These are phyloP conservation scores for Lactuca sativa DNA, from an alignment of 129 eudicot species.

Conservation along the genomic window DNA sequence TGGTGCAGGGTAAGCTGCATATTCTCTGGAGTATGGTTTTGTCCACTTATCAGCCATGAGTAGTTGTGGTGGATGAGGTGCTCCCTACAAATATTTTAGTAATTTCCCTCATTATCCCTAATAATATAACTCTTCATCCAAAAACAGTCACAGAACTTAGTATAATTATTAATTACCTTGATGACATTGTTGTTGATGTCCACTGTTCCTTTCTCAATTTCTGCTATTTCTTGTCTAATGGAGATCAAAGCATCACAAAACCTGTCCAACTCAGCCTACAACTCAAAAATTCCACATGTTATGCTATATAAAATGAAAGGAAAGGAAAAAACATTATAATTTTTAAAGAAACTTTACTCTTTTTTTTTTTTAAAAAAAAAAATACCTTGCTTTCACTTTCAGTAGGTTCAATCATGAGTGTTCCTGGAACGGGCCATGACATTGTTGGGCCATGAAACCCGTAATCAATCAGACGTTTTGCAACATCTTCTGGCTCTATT, in stretches of 20 bases:
- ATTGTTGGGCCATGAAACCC: conserved; percentile 97
- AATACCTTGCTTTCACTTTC: conserved; percentile 99
- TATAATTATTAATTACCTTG: too few species aligned
- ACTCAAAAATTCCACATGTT: not conserved
- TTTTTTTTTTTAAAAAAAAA: too few species aligned
- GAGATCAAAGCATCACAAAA: conserved; percentile 92
- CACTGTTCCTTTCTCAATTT: conserved; percentile 88
- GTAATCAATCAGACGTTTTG: conserved; percentile 94
- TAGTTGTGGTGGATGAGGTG: conserved; percentile 90
- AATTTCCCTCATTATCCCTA: not conserved
- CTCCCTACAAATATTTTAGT: conserved; percentile 62
- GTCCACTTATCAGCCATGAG: conserved; percentile 97
- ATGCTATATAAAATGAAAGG: not conserved
- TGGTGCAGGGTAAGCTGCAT: conserved; percentile 94
- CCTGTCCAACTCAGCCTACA: conserved; percentile 95
- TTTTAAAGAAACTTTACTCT: not conserved
- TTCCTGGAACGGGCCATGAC: conserved; percentile 99
- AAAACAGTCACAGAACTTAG: too few species aligned
- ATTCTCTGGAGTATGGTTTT: conserved; percentile 90
- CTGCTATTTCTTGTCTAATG: conserved; percentile 84
- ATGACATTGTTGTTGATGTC: conserved; percentile 84
- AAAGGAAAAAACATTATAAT: not conserved
- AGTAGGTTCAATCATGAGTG: conserved; percentile 99
- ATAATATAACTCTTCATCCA: not conserved
- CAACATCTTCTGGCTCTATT: conserved; percentile 93